Base-by-base conservation (phyloP, 495 filamentous ascomycete genomes). In the Penicillium silybi region DNA sequence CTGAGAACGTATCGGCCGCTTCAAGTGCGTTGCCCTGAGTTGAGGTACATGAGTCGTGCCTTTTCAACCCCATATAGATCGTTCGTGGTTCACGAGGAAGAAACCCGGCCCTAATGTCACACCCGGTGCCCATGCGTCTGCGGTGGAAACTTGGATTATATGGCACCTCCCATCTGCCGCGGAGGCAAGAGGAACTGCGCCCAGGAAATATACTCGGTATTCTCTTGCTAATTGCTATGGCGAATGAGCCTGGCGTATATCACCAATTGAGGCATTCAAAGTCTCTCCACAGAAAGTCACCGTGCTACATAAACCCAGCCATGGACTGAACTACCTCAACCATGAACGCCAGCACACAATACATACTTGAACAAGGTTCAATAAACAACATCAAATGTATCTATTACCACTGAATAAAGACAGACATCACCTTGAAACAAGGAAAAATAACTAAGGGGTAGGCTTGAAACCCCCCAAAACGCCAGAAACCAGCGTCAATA, bases 401-500 rank as follows among this genome's bases (percentile, higher is more conserved):
- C 49, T 53, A 52, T 48, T 52, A 47, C 39, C 15, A 48, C 27
- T 42, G 29, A 39, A 29, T 25, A 35, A 32, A 34, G 6, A 45
- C 46, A 32, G 40, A 32, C 29, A n/a, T 32, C 10, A 22, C 42
- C 15, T 22, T 29, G 46, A 23, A 53, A 32, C 20, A 41, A 43
- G 22, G 39, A 40, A 34, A 20, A 23, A 42, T 25, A 41, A 46
- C 3, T 35, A 41, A 43, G 27, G 22, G 15, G 27, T 9, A 34
- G 4, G 13, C 11, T 32, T 32, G 11, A 10, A 13, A 18, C 46
- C 37, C 46, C 46, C 38, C 2, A 22, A 23, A 38, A 52, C 41
- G 48, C 41, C 53, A 56, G 53, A 46, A 50, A 16, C 25, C 37
- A 38, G 45, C 26, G 32, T 46, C 40, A 53, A 48, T 47, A 49